Evolutionary conservation across 306 rosid genomes (phyloP), one percentile per base, ranked within the genome.

Genomic region (Cajanus cajan): DNA sequence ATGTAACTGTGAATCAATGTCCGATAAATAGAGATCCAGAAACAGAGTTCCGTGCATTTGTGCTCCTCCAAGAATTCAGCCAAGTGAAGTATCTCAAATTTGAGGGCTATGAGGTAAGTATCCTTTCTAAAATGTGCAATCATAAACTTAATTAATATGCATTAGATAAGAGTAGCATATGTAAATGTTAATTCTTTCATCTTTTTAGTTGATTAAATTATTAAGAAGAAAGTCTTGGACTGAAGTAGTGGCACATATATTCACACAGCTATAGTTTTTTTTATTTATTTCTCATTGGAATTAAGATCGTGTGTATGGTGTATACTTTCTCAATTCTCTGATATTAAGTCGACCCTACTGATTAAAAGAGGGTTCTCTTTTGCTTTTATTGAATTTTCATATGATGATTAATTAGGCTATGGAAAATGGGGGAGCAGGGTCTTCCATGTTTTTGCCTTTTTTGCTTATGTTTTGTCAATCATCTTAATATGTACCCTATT

Each of bases 371-470:
- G 22, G 15, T 45, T 7, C 12, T 48, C 34, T 36, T 37, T 13
- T 48, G 58, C 74, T 11, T 37, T 71, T 33, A 12, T 80, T 48
- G 83, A 79, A 3, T 71, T 71, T 71, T 34, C 64, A 15, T 39
- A 5, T 43, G 50, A 37, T 37, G 8, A 13, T 47, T n/a, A 78
- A 51, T 19, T 48, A 48, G 44, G 47, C 57, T 16, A 62, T 2
- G 2, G 10, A 19, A 28, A 22, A 43, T 22, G 39, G 65, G 6
- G 74, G 59, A 11, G 34, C 33, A 10, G 48, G 41, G n/a, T n/a
- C n/a, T 34, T 2, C 48, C 8, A 34, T 21, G 6, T 9, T 50
- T 3, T 18, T 11, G 5, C 10, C 28, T 37, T 70, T 48, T 50
- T 21, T 52, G 22, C 4, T 9, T 14, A 8, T 21, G 0, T 10